These are phyloP conservation scores for Atkinsonella hypoxylon DNA, from an alignment of 2,329 filamentous ascomycete genomes.

Conservation along the genomic window DNA sequence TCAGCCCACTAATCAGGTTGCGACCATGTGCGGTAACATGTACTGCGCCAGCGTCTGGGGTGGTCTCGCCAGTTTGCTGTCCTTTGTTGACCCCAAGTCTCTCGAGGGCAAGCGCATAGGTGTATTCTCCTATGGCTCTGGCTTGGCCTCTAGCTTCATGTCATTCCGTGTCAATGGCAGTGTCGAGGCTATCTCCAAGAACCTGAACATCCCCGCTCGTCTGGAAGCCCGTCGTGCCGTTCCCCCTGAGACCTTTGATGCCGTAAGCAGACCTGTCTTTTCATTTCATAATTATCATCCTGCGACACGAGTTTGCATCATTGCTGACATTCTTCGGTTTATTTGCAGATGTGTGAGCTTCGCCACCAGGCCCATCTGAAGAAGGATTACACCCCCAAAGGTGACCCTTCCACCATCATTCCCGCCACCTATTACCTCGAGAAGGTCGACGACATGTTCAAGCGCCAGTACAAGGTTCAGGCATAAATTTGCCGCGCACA, in stretches of 20 bases:
- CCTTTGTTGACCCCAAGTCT: slow-evolving; percentile 47
- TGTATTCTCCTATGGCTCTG: slow-evolving; percentile 71
- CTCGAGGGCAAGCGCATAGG: slow-evolving; percentile 62
- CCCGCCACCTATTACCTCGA: slow-evolving; percentile 67
- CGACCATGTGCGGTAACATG: slow-evolving; percentile 64
- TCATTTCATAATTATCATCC: neutral
- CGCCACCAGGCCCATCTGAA: slow-evolving; percentile 75
- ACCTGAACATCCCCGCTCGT: slow-evolving; percentile 56
- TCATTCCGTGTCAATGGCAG: slow-evolving; percentile 63
- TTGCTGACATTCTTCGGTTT: slow-evolving; percentile 7
- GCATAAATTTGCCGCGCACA: slow-evolving; percentile 32
- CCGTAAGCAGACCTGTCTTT: slow-evolving; percentile 28
- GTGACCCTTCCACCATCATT: slow-evolving; percentile 52
- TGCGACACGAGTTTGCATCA: neutral
- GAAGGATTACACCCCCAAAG: slow-evolving; percentile 63
- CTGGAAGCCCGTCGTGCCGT: slow-evolving; percentile 55
- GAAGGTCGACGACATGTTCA: slow-evolving; percentile 77
- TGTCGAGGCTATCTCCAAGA: slow-evolving; percentile 54
- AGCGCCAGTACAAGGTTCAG: slow-evolving; percentile 66
- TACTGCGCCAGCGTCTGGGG: slow-evolving; percentile 63
- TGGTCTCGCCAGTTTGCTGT: slow-evolving; percentile 60
- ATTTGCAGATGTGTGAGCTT: slow-evolving; percentile 59
- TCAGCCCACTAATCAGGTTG: slow-evolving; percentile 58
- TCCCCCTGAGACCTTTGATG: slow-evolving; percentile 60
- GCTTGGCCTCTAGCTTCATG: slow-evolving; percentile 60